These are phyloP conservation scores for Amanita pseudoporphyria DNA, from an alignment of 768 basidiomycete genomes.

Conservation along the genomic window DNA sequence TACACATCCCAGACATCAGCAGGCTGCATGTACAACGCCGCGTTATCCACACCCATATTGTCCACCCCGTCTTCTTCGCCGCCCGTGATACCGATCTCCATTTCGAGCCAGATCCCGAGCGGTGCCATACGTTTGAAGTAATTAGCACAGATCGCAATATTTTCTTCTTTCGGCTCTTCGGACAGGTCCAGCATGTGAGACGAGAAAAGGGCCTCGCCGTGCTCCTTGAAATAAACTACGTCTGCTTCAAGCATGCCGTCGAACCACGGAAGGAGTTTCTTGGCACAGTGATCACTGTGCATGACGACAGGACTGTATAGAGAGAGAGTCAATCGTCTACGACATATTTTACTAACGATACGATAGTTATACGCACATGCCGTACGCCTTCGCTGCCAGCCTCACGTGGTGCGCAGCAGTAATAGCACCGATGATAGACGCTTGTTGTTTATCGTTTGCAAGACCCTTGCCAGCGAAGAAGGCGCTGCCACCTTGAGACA, in stretches of 20 bases:
- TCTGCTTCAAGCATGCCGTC: constrained; percentile 98
- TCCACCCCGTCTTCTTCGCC: constrained; percentile 99
- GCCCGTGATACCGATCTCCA: constrained; percentile 99
- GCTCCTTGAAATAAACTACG: constrained; percentile 83
- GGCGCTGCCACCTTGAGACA: constrained; percentile 94
- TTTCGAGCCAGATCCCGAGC: constrained; percentile 94
- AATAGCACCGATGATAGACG: constrained; percentile 85
- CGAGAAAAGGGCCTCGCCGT: constrained; percentile 84
- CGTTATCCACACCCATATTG: constrained; percentile 93
- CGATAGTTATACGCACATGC: constrained; percentile 57
- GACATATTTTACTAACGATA: neutral
- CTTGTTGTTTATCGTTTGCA: constrained; percentile 90
- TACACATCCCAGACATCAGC: constrained; percentile 92
- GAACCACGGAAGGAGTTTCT: constrained; percentile 98
- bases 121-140: constrained; percentile 96
- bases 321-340: neutral
- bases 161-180: constrained; percentile 85
- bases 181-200: constrained; percentile 99
- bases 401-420: constrained; percentile 91
- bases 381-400: constrained; percentile 80
- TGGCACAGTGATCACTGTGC: constrained; percentile 97
- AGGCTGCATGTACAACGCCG: constrained; percentile 92
- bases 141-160: constrained; percentile 86
- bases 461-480: constrained; percentile 97
- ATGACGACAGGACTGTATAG: constrained; percentile 78